phyloP scores from a whole-genome alignment of 805 yeast species.

The Wickerhamiella bombiphila region DNA sequence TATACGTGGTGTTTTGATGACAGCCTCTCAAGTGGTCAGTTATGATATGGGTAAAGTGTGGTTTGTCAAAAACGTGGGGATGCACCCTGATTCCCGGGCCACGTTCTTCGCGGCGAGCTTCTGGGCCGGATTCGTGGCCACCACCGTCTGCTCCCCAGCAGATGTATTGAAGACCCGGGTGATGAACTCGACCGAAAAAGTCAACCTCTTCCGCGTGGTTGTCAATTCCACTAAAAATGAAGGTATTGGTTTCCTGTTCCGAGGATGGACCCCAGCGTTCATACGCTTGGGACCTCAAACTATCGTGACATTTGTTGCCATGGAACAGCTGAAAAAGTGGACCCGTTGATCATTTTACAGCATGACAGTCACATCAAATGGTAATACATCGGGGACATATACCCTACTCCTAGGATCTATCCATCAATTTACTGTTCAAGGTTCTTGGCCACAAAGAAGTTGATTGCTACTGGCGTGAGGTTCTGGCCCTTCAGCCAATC shows the following conservation, averaged over 20 bases:
- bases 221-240: conserved; percentile 44
- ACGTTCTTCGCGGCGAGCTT: conserved; percentile 72
- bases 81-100: conserved; percentile 45
- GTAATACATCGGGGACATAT: too few species aligned
- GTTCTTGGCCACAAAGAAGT: conserved; percentile 74
- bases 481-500: conserved; percentile 52
- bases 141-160: conserved; percentile 85
- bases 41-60: conserved; percentile 59
- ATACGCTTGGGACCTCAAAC: conserved; percentile 66
- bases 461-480: conserved; percentile 51
- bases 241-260: conserved; percentile 67
- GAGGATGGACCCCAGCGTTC: conserved; percentile 87
- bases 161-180: conserved; percentile 82
- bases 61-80: conserved; percentile 34
- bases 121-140: conserved; percentile 75
- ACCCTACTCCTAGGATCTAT: too few species aligned
- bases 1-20: conserved; percentile 72
- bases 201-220: conserved; percentile 37
- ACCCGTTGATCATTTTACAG: too few species aligned
- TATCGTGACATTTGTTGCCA: conserved; percentile 27
- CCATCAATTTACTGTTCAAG: conserved; percentile 13
- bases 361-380: too few species aligned
- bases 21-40: conserved; percentile 80
- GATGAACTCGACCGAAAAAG: conserved; percentile 41
- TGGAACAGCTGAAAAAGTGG: conserved; percentile 27